Base-by-base conservation (phyloP, 495 filamentous ascomycete species). In the Penicillium diatomitis region DNA sequence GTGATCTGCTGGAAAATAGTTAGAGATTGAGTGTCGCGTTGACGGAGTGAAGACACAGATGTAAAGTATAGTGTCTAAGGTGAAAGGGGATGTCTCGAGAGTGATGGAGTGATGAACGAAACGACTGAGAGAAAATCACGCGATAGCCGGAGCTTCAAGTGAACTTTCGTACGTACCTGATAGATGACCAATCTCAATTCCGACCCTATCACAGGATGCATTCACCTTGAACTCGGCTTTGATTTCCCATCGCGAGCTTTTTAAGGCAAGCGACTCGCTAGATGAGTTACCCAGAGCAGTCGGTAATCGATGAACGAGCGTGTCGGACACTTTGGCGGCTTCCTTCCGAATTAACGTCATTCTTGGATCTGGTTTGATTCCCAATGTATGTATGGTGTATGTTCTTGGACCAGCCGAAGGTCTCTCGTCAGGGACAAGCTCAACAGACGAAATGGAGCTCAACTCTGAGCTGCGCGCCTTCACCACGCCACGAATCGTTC, bases 341-440 rank as follows among this genome's bases (percentile, higher is more conserved):
- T 38, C 48, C 4, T 49, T 10, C 12, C 67, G 63, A 7, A 72
- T 48, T 10, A 44, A 55, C 47, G 56, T 41, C 1, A 68, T 47
- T 50, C 64, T 54, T 29, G 41, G 31, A 35, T 70, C 67, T 4
- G 63, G 61, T 2, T 39, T 51, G 8, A 70, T 64, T 6, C 60
- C 61, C 49, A 72, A 42, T 0, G 69, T 72, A 27, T 60, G 64
- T 30, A 72, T 41, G 1, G 64, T 70, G 37, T 59, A 63, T 0
- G 50, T 64, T 0, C 50, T 56, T 12, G 38, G 32, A 0, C 32
- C 36, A 31, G 58, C 11, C 4, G 37, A 20, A 20, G 20, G 2
- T 20, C 20, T 20, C 20, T 20, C 5, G 28, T 64, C 43, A 1
- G 53, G 38, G 28, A 61, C 34, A 0, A 33, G 46, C 11, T 70